phyloP scores from a whole-genome alignment of 768 basidiomycete genomes.

The Naganishia vaughanmartiniae region DNA sequence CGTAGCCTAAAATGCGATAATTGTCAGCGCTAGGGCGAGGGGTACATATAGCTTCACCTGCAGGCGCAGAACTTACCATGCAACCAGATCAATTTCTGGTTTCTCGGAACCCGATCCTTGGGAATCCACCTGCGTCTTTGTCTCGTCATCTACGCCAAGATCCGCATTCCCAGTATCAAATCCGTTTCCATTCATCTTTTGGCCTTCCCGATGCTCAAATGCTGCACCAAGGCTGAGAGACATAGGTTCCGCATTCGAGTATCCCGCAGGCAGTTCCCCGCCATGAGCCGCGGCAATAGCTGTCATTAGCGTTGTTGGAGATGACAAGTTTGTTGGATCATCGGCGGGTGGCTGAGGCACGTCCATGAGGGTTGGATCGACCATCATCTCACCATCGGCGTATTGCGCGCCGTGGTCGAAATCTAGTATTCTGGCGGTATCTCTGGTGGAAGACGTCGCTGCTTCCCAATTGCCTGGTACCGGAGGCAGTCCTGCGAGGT shows the following conservation, averaged over 20 bases:
- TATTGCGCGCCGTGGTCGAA: not conserved
- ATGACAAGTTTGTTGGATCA: not conserved
- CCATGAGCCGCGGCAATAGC: constrained; percentile 15
- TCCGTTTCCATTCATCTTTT: constrained; percentile 5
- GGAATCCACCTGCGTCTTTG: constrained; percentile 13
- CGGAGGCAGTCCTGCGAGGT: constrained; percentile 14
- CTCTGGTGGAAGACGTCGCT: not conserved
- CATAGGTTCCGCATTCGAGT: constrained; percentile 10
- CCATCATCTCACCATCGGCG: constrained; percentile 8
- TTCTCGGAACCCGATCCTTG: constrained; percentile 5
- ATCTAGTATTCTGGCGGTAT: constrained; percentile 15
- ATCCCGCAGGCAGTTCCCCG: not conserved
- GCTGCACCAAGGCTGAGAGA: constrained; percentile 25
- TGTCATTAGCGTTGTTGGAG: constrained; percentile 6
- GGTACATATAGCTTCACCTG: not conserved
- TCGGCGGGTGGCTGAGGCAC: not conserved
- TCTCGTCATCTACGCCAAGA: constrained; percentile 12
- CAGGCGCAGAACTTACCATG: constrained; percentile 16
- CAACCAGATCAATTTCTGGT: constrained; percentile 24
- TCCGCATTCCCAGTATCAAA: constrained; percentile 13
- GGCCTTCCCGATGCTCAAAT: constrained; percentile 15
- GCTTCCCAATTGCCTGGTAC: constrained; percentile 4
- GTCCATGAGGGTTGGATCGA: constrained; percentile 19
- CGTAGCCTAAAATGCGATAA: constrained; percentile 1
- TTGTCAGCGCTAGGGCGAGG: not conserved